Evolutionary conservation across 1,139 yeast species (phyloP), one percentile per base, ranked within the genome.

Genomic region (Lodderomyces orthopsilosis): DNA sequence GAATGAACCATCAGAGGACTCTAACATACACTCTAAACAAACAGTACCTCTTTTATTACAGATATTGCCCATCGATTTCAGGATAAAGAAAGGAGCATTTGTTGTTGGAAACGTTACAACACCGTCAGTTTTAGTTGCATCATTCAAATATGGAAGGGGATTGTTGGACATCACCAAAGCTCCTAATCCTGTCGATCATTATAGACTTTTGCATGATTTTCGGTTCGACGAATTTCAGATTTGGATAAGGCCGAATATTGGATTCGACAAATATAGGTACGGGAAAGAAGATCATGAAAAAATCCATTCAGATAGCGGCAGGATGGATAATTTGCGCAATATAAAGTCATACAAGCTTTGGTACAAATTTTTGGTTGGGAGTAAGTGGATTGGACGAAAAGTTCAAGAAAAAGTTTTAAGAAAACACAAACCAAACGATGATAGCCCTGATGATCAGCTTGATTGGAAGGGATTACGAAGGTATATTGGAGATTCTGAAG

Each of bases 91-190:
- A 45, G 91, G 93, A 1, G 85, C 95, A 0, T 47, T 88, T 28
- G 83, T 89, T 1, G 56, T 89, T 28, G 98, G 98, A 6, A 91
- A 90, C 61, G 70, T 77, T 44, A 74, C 79, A 10, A 89, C 96
- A 0, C 86, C 95, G 1, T 79, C 91, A 1, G 65, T 93, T 10
- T 51, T 86, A 38, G 81, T 89, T 2, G 68, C 77, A 5, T 81
- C 89, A 8, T 85, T 75, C 54, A 70, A 75, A 7, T 56, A 70
- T 2, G 83, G 82, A 1, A 65, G 63, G n/a, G 90, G 91, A 0
- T 51, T 71, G 0, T 48, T 85, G 1, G 96, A 91, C 58, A 68
- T 80, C 12, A 65, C 70, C 2, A 64, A 65, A 9, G 61, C 94
- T 0, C 68, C 70, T 1, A 72, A 73, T 39, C 50, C 60, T 0